These are phyloP conservation scores for Amesomyces nigricolor DNA, from an alignment of 2,329 filamentous ascomycete genomes.

Conservation along the genomic window DNA sequence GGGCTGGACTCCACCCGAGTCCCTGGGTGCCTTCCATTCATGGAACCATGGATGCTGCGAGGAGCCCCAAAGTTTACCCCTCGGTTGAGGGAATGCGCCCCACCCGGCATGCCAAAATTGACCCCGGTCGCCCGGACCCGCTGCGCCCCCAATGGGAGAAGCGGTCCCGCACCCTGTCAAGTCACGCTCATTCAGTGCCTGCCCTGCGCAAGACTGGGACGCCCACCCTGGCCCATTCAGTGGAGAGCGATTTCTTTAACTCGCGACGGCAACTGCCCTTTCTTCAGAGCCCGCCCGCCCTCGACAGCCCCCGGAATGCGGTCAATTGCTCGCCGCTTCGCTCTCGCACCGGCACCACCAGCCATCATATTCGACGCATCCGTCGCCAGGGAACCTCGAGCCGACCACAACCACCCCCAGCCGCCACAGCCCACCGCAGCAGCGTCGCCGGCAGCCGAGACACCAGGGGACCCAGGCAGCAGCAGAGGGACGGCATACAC, in stretches of 20 bases:
- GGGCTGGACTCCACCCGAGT: not conserved
- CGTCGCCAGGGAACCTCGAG: not conserved
- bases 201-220: not conserved
- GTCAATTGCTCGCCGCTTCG: constrained; percentile 14
- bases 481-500: not conserved
- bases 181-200: not conserved
- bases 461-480: constrained; percentile 4
- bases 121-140: constrained; percentile 11
- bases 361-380: not conserved
- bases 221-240: not conserved
- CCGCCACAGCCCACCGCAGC: not conserved
- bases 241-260: constrained; percentile 22
- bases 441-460: constrained; percentile 4
- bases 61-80: constrained; percentile 8
- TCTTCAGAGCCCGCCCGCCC: constrained; percentile 2
- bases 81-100: constrained; percentile 13
- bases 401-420: constrained; percentile 7
- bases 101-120: constrained; percentile 6
- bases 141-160: not conserved
- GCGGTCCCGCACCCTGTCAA: not conserved
- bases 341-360: constrained; percentile 1
- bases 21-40: not conserved
- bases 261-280: constrained; percentile 8
- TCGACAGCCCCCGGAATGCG: constrained; percentile 14
- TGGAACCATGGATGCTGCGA: too few species aligned